A percentile compares a stretch with the other conserved stretches of the same genome.
Conservation (phyloP, 306 rosid genomes). For the Cucumis cinereus region DNA sequence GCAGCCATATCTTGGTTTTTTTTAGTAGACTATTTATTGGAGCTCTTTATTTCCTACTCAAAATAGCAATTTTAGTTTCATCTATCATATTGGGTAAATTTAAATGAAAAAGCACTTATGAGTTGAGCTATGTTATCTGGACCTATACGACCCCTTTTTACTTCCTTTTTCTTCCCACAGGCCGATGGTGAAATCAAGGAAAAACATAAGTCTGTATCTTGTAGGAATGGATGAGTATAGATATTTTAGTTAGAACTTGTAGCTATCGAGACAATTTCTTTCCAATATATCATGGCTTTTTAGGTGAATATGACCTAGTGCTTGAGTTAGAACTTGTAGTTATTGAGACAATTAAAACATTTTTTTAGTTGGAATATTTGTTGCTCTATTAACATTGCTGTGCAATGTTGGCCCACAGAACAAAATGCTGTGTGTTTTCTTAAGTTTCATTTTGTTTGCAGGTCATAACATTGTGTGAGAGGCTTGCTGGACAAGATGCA, state of each 20-base stretch:
- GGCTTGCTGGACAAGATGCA: conserved; percentile 98
- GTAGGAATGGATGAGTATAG: not conserved
- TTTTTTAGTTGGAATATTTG: not conserved
- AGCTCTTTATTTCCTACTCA: not conserved
- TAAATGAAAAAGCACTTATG: not conserved
- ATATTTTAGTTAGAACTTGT: not conserved
- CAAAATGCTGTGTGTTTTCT: not conserved
- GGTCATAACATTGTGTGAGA: conserved; percentile 92
- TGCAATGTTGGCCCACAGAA: not conserved
- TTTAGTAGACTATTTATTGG: not conserved
- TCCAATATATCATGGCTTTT: not conserved
- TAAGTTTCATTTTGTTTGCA: conserved; percentile 14
- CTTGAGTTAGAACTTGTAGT: no score
- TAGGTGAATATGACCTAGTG: not conserved
- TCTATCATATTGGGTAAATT: not conserved
- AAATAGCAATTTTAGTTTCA: not conserved
- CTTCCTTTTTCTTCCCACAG: not conserved
- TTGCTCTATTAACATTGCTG: not conserved
- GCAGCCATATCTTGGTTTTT: not conserved
- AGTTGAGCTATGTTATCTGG: not conserved
- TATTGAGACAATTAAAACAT: no score
- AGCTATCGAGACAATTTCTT: not conserved
- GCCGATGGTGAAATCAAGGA: not conserved
- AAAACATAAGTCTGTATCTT: not conserved
- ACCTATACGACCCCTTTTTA: not conserved